Evolutionary conservation across 768 basidiomycete species (phyloP), one percentile per base, ranked within the genome.

Genomic region (Xerocomus brunneocitrinus): DNA sequence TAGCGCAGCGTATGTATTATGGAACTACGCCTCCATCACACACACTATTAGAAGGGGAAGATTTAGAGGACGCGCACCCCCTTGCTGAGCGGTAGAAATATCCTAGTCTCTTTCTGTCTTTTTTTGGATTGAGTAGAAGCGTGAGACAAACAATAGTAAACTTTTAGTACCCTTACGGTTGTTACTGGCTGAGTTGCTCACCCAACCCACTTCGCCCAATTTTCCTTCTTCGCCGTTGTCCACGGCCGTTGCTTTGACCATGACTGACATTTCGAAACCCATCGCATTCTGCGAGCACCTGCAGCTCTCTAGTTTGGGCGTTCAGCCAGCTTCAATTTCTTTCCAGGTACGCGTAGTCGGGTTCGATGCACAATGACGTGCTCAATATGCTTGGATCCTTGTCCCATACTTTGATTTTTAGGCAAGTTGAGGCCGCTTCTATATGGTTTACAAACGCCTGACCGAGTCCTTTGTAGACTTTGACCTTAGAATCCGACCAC

Each of bases 401-500:
- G 3, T 25, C 32, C 25, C 16, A 28, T 32, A n/a, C 32, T 12
- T 44, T 36, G 38, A 46, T 22, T 47, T 16, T 47, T 53, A 69
- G 68, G 68, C 58, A 60, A 40, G 68, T 58, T 22, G 3, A 4
- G 5, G 3, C 22, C 9, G 8, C 28, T 47, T 45, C 47, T 35
- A 36, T 24, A 24, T 53, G 32, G 13, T 14, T 25, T 14, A 3
- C 40, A 16, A 25, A 38, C 19, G 27, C 30, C 47, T 54, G 52
- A 59, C 53, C 30, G 22, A 49, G 34, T 14, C 32, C 16, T 51
- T n/a, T 52, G 25, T 58, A 93, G 91, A 92, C 89, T 25, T 75
- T 98, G 61, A 98, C 97, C 5, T 79, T 99, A 60, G 94, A 98
- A 75, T 95, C 92, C 59, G 97, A 99, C 78, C 90, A 91, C 70